Evolutionary conservation across 164 flowering plant genomes (phyloP), one percentile per base, ranked within the genome.

Genomic region (Umbilicus rupestris): DNA sequence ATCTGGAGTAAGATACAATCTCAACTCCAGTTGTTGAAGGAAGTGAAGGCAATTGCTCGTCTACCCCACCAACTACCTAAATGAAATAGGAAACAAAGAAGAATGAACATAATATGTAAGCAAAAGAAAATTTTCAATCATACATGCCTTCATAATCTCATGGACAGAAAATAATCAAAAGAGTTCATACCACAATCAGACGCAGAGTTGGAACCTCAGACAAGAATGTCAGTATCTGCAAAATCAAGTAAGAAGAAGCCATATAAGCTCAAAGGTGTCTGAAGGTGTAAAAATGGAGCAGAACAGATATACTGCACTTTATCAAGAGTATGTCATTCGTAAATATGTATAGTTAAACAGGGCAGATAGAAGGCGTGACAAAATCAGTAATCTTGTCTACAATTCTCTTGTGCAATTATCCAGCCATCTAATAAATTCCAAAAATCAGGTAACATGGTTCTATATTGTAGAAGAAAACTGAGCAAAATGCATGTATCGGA

Each of bases 41-140:
- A 76, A 86, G 83, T 2, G 84, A 83, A 12, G 92, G 86, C 57
- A 88, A 64, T 50, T 83, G 76, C 60, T 82, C 88, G 74, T 88
- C 94, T 47, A 79, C 65, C 44, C 90, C 91, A 65, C 87, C 90
- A 69, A 88, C 82, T 30, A 88, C 92, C 95, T 88, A 68, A 16
- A 47, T 35, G 31, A 45, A 45, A 22, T 52, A 3, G 8, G 30
- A 60, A 37, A 11, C n/a, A 35, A 46, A 35, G 7, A 46, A 37
- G 0, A 60, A 15, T 57, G 3, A 8, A 9, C 31, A 50, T 28
- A 47, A 65, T 22, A 20, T 20, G 15, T 22, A 22, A 55, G 60
- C 33, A 35, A 8, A 28, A 55, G 31, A 62, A 58, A 39, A 4
- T 37, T 11, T n/a, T 64, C 5, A 19, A 10, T 33, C 33, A 49